Conservation (phyloP, 192 early-diverging fungal species). For the Backusella sp. region DNA sequence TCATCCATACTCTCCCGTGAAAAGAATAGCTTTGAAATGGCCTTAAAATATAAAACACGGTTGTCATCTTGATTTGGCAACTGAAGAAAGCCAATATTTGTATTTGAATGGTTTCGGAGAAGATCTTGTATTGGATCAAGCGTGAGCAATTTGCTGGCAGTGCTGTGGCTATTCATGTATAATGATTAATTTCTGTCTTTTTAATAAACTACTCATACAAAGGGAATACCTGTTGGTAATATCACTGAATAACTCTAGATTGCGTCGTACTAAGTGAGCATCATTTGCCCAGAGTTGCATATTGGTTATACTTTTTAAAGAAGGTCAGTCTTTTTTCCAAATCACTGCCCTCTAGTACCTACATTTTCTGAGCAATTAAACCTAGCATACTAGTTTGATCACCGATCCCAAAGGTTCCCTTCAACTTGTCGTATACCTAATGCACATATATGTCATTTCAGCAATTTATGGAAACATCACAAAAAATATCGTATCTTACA, state of each 20-base stretch:
- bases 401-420: constrained; percentile 60
- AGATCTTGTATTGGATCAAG: constrained; percentile 65
- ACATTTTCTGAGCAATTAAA: constrained; percentile 64
- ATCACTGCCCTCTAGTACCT: constrained; percentile 5
- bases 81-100: constrained; percentile 70
- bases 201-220: background rate
- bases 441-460: background rate
- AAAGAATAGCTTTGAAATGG: constrained; percentile 74
- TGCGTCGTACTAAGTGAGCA: constrained; percentile 52
- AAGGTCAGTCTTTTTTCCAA: background rate
- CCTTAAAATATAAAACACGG: constrained; percentile 72
- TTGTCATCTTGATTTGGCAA: constrained; percentile 54
- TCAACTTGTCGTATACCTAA: constrained; percentile 63
- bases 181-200: background rate
- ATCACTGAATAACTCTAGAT: constrained; percentile 74
- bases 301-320: constrained; percentile 51
- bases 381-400: constrained; percentile 59
- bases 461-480: background rate
- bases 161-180: constrained; percentile 52
- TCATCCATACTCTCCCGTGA: constrained; percentile 55
- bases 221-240: constrained; percentile 56
- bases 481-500: background rate
- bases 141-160: constrained; percentile 71
- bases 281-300: constrained; percentile 59
- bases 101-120: constrained; percentile 66